Evolutionary conservation across 306 rosid species (phyloP).

Genomic region (Vigna reflexopilosa): DNA sequence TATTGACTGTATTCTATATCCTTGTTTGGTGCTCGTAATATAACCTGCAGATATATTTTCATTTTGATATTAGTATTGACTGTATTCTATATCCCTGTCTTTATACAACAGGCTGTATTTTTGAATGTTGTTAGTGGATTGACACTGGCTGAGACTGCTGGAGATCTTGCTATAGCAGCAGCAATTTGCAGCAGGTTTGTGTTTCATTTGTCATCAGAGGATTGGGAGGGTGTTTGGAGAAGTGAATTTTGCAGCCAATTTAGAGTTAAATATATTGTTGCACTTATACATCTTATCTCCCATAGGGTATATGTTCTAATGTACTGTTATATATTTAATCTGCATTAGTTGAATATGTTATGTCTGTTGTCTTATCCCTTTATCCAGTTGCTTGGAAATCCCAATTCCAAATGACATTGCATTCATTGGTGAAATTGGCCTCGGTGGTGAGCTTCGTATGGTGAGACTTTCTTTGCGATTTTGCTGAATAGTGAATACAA

Average conservation of each 20-base stretch:
- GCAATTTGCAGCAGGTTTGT: constrained; percentile 97
- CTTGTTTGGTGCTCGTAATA: constrained; percentile 2
- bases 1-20: background rate
- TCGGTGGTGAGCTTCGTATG: constrained; percentile 89
- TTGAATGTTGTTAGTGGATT: constrained; percentile 89
- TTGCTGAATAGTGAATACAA: background rate
- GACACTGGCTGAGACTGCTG: constrained; percentile 78
- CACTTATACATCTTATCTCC: background rate
- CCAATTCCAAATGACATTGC: constrained; percentile 86
- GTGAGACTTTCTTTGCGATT: constrained; percentile 54
- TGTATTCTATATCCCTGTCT: constrained; percentile 8
- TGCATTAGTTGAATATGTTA: background rate
- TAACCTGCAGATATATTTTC: constrained; percentile 2
- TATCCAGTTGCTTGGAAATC: constrained; percentile 78
- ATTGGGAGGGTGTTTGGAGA: constrained; percentile 2
- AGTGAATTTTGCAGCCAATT: constrained; percentile 8
- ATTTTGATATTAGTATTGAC: constrained; percentile 11
- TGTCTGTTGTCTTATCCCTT: constrained; percentile 9
- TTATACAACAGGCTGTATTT: constrained; percentile 66
- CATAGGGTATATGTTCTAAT: background rate
- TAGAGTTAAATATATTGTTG: background rate
- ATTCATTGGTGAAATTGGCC: constrained; percentile 95
- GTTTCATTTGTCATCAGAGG: constrained; percentile 10
- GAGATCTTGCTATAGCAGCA: constrained; percentile 95
- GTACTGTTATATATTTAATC: background rate